Conservation (phyloP, 768 basidiomycete genomes). For the Candolleomyces eurysporus region DNA sequence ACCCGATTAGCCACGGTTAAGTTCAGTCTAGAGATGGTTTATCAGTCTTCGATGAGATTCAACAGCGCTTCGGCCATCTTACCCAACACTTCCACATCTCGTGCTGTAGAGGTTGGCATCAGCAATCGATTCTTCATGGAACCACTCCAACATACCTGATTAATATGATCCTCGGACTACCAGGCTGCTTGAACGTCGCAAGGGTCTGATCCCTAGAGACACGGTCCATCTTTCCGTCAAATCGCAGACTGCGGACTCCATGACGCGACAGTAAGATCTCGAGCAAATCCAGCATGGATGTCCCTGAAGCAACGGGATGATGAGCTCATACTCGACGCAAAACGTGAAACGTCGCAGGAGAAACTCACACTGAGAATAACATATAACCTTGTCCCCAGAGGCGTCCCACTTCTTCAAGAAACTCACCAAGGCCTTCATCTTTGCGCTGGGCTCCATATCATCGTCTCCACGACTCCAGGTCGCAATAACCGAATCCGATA, state of each 20-base stretch:
- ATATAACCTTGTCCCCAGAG: conserved; percentile 67
- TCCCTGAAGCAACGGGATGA: conserved; percentile 44
- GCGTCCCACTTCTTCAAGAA: conserved; percentile 58
- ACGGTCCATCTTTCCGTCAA: conserved; percentile 69
- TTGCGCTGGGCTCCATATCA: conserved; percentile 63
- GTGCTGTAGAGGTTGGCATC: conserved; percentile 35
- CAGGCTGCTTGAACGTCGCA: conserved; percentile 49
- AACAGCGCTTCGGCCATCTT: conserved; percentile 5
- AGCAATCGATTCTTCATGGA: neutral
- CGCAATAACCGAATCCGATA: conserved; percentile 43
- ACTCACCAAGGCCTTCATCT: conserved; percentile 59
- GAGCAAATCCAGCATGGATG: conserved; percentile 66
- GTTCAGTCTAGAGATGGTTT: conserved; percentile 40
- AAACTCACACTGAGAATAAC: conserved; percentile 65
- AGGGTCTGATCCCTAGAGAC: conserved; percentile 48
- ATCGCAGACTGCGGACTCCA: conserved; percentile 57
- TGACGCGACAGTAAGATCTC: conserved; percentile 59
- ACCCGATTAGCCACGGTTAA: conserved; percentile 68
- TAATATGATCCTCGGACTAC: conserved; percentile 61
- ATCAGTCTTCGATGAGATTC: neutral
- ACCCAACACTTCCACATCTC: conserved; percentile 69
- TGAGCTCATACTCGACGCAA: neutral
- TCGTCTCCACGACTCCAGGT: conserved; percentile 62
- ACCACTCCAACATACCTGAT: conserved; percentile 44
- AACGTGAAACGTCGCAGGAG: neutral